Evolutionary conservation across 1,284 basidiomycete genomes (phyloP).

Genomic region (Taiwanofungus camphoratus): DNA sequence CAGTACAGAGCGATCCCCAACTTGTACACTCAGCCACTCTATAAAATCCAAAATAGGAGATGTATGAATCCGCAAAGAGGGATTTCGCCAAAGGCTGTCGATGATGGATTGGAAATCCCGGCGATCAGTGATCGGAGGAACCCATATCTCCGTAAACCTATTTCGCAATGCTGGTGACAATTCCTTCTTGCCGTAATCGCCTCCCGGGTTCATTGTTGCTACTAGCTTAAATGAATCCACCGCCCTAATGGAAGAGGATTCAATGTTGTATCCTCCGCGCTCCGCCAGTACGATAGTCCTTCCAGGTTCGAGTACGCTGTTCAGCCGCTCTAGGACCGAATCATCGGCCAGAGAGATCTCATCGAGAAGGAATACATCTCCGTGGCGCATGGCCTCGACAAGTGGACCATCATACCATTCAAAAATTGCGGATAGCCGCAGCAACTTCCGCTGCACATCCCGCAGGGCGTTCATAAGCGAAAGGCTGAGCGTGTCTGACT

Average conservation of each 20-base stretch:
- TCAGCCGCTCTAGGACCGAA: slow-evolving; percentile 95
- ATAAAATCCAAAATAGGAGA: slow-evolving; percentile 72
- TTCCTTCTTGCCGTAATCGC: slow-evolving; percentile 99
- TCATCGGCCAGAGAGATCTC: slow-evolving; percentile 99
- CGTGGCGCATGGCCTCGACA: slow-evolving; percentile 85
- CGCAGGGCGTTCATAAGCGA: slow-evolving; percentile 32
- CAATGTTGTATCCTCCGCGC: slow-evolving; percentile 74
- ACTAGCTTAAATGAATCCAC: slow-evolving; percentile 78
- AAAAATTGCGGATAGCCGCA: slow-evolving; percentile 70
- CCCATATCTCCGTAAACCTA: slow-evolving; percentile 99
- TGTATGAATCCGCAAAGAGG: slow-evolving; percentile 57
- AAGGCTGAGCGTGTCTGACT: slow-evolving; percentile 27
- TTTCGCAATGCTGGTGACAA: slow-evolving; percentile 95
- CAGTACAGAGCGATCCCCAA: slow-evolving; percentile 65
- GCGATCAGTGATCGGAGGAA: slow-evolving; percentile 79
- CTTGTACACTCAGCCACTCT: slow-evolving; percentile 69
- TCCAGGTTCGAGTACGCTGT: slow-evolving; percentile 91
- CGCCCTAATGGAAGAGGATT: slow-evolving; percentile 66
- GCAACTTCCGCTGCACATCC: slow-evolving; percentile 37
- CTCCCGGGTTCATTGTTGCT: slow-evolving; percentile 99
- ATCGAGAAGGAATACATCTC: slow-evolving; percentile 88
- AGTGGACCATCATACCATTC: slow-evolving; percentile 97
- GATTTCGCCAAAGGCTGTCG: slow-evolving; percentile 62
- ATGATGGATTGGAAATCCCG: slow-evolving; percentile 82
- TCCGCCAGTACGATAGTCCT: slow-evolving; percentile 93